Conservation (phyloP, 2,329 filamentous ascomycete genomes). For the Celoporthe dispersa region DNA sequence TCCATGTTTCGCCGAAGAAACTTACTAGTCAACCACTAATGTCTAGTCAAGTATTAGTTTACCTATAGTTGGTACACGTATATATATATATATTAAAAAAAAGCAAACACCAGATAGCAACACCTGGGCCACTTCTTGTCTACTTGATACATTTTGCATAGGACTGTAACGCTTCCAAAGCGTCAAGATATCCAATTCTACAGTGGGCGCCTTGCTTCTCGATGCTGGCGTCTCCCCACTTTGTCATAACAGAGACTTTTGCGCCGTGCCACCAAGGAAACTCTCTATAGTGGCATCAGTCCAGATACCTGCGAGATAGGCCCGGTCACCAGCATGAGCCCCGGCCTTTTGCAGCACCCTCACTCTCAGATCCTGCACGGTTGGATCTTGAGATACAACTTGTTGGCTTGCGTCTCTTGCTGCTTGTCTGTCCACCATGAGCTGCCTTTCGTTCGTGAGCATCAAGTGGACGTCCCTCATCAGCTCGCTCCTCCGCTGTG, state of each 20-base stretch:
- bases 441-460: background rate
- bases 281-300: background rate
- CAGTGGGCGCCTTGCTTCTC: too few species aligned
- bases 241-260: background rate
- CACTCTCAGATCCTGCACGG: background rate
- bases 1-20: too few species aligned
- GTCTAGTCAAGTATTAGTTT: too few species aligned
- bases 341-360: background rate
- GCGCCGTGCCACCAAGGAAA: background rate
- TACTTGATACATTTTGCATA: too few species aligned
- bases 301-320: background rate
- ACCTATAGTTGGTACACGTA: too few species aligned
- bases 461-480: background rate
- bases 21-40: too few species aligned
- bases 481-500: background rate
- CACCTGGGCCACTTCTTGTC: too few species aligned
- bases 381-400: background rate
- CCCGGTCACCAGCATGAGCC: background rate
- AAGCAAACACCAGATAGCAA: too few species aligned
- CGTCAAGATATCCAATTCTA: too few species aligned
- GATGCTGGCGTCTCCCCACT: too few species aligned
- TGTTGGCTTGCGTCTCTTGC: background rate
- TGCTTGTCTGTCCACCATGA: background rate
- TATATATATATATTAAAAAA: too few species aligned
- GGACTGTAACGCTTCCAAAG: too few species aligned